Evolutionary conservation across 257 asterid species (phyloP), one percentile per base, ranked within the genome.

Genomic region (Pogostemon cablin): DNA sequence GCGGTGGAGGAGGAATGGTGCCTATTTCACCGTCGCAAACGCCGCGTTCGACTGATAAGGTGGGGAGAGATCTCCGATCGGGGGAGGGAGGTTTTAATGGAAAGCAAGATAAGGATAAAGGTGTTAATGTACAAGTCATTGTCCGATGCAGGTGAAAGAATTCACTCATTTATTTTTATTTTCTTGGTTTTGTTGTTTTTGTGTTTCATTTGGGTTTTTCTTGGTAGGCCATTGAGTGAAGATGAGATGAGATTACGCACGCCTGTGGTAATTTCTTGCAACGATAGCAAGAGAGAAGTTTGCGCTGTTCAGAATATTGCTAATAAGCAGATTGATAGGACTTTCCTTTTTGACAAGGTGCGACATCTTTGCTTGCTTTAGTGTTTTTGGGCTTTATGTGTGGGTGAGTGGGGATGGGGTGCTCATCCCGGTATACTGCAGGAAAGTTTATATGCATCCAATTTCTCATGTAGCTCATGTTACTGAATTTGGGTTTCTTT

Each of bases 291-390:
- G 80, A 84, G 95, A 76, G 99, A 95, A 91, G 87, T 95, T 64
- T 83, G 83, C 68, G 98, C 99, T 58, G 84, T 88, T 78, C 99
- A 95, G 84, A 91, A 77, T 80, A 95, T 95, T 74, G 99, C 99
- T 50, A 95, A 95, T 81, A 95, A 95, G 92, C 99, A 95, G 82
- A 95, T 89, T 76, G 98, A 95, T 78, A 84, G 96, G 82, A 91
- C 98, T 55, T 95, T 95, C 79, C 77, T 80, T 65, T 95, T 95
- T 78, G 99, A 95, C 75, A 91, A 89, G 99, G 99, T 91, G 32
- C 32, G 32, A 1, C 32, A 25, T 25, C 32, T 25, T 61, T 59
- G 76, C 49, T 76, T 77, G 50, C 25, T 15, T 52, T 6, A 3
- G 4, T 68, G 34, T 52, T 12, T 20, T 15, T 9, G 60, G 60